These are phyloP conservation scores for Blastobotrys muscicola DNA, from an alignment of 805 yeast species.

Conservation along the genomic window DNA sequence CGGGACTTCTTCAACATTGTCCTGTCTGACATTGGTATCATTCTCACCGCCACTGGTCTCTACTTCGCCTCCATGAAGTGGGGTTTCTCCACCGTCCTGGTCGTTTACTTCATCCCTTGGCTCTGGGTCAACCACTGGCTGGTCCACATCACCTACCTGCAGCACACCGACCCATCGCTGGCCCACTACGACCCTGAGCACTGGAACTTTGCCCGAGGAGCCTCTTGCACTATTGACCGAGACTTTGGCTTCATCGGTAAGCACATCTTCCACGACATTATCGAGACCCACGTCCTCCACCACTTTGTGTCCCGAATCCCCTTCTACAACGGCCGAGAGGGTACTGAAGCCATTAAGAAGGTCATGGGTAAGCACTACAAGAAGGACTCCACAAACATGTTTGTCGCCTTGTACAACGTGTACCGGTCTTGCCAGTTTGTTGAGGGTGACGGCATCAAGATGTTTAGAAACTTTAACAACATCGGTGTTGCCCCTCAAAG, in stretches of 20 bases:
- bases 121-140: slow-evolving; percentile 83
- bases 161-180: slow-evolving; percentile 70
- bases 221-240: slow-evolving; percentile 82
- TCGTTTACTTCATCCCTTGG: slow-evolving; percentile 72
- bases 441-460: slow-evolving; percentile 58
- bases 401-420: slow-evolving; percentile 47
- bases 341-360: slow-evolving; percentile 65
- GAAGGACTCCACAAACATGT: slow-evolving; percentile 61
- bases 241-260: slow-evolving; percentile 73
- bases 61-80: slow-evolving; percentile 52
- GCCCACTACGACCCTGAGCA: slow-evolving; percentile 69
- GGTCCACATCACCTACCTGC: slow-evolving; percentile 76
- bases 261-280: slow-evolving; percentile 76
- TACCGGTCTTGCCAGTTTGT: slow-evolving; percentile 62
- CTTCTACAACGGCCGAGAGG: slow-evolving; percentile 70
- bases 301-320: slow-evolving; percentile 80
- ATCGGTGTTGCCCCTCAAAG: slow-evolving; percentile 33
- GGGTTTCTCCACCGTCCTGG: slow-evolving; percentile 53
- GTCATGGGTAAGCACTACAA: slow-evolving; percentile 80
- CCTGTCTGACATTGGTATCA: slow-evolving; percentile 63
- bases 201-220: slow-evolving; percentile 79
- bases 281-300: slow-evolving; percentile 84
- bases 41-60: slow-evolving; percentile 41
- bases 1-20: slow-evolving; percentile 64
- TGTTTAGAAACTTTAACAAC: slow-evolving; percentile 67